These are phyloP conservation scores for Citrullus mucosospermus DNA, from an alignment of 306 rosid species.

Conservation along the genomic window DNA sequence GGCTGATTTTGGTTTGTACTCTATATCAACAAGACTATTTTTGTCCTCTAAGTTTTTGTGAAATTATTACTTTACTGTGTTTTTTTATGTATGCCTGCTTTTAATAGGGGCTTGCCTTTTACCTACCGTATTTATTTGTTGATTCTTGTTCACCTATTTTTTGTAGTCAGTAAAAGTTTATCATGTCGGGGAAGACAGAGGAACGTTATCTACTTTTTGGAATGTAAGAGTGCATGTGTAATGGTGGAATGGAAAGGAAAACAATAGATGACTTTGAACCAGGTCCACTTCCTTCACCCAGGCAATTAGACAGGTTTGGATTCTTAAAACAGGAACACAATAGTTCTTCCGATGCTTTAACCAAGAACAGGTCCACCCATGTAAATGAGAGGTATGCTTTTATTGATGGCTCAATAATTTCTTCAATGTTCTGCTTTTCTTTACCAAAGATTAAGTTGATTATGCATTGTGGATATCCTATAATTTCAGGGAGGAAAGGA, in stretches of 20 bases:
- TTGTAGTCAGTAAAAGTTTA: neutral
- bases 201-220: slow-evolving; percentile 10
- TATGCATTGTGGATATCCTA: slow-evolving; percentile 19
- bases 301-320: slow-evolving; percentile 76
- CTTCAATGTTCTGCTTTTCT: neutral
- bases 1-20: neutral
- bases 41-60: neutral
- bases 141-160: neutral
- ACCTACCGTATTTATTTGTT: neutral
- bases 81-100: neutral
- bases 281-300: slow-evolving; percentile 58
- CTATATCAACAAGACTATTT: neutral
- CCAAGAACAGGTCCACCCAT: slow-evolving; percentile 38
- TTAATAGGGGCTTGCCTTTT: neutral
- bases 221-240: slow-evolving; percentile 14
- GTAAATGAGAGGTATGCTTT: slow-evolving; percentile 49
- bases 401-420: neutral
- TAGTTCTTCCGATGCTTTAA: slow-evolving; percentile 39
- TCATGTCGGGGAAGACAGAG: slow-evolving; percentile 13
- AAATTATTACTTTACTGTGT: neutral
- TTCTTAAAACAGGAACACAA: slow-evolving; percentile 57
- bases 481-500: slow-evolving; percentile 59
- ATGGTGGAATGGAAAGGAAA: slow-evolving; percentile 64
- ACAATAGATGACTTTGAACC: slow-evolving; percentile 54
- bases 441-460: neutral